Conservation (phyloP, 2,329 filamentous ascomycete genomes). For the Coniochaeta hoffmannii region DNA sequence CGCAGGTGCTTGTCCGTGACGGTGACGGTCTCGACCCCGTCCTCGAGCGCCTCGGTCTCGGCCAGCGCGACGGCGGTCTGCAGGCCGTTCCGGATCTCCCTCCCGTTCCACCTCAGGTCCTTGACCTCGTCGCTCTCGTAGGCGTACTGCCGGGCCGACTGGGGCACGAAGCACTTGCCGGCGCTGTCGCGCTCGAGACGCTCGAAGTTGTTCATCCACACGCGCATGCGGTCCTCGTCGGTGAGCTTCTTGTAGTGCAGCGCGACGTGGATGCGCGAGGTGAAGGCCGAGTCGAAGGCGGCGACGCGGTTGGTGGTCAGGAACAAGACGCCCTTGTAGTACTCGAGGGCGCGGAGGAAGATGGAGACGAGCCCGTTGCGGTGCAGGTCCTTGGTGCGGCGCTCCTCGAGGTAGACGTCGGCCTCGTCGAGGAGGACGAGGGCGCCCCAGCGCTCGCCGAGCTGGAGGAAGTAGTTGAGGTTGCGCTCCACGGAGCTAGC, state of each 20-base stretch:
- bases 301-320: slow-evolving; percentile 43
- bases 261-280: slow-evolving; percentile 40
- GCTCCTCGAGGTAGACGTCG: slow-evolving; percentile 51
- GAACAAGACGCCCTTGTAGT: slow-evolving; percentile 42
- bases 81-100: slow-evolving; percentile 27
- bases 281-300: slow-evolving; percentile 39
- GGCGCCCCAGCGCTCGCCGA: slow-evolving; percentile 41
- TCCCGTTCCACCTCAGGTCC: slow-evolving; percentile 31
- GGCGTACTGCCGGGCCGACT: slow-evolving; percentile 31
- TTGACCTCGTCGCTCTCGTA: slow-evolving; percentile 28
- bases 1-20: slow-evolving; percentile 26
- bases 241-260: slow-evolving; percentile 35
- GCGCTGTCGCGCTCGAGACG: slow-evolving; percentile 32
- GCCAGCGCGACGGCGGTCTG: slow-evolving; percentile 37
- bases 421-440: slow-evolving; percentile 52
- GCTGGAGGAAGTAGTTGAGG: slow-evolving; percentile 38
- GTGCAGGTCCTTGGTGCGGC: slow-evolving; percentile 32
- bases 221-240: slow-evolving; percentile 33
- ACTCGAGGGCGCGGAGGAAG: slow-evolving; percentile 43
- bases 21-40: slow-evolving; percentile 19
- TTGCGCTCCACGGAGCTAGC: slow-evolving; percentile 30
- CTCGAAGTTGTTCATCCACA: slow-evolving; percentile 39
- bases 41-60: slow-evolving; percentile 31
- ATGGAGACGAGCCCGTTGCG: slow-evolving; percentile 41
- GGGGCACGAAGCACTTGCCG: slow-evolving; percentile 27